Evolutionary conservation across 2,329 filamentous ascomycete genomes (phyloP).

Genomic region (Xylaria digitata): DNA sequence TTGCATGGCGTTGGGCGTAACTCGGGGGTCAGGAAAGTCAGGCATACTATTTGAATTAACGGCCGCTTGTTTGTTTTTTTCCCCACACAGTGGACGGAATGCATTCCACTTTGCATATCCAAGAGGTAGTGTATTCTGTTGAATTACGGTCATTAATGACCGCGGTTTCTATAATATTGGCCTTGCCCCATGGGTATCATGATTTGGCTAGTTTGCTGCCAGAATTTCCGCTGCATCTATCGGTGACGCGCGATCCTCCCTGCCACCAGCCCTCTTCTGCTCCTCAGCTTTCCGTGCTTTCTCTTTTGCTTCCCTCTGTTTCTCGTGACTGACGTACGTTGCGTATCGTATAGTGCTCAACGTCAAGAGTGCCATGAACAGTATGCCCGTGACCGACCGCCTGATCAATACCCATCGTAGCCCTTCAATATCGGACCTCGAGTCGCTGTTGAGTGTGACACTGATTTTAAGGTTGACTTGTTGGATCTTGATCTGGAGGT

Average conservation of each 20-base stretch:
- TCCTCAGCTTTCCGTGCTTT: slow-evolving; percentile 58
- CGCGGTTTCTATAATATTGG: slow-evolving; percentile 29
- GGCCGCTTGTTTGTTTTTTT: neutral
- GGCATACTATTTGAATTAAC: slow-evolving; percentile 36
- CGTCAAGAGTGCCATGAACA: slow-evolving; percentile 73
- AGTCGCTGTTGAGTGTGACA: slow-evolving; percentile 87
- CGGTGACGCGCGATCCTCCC: slow-evolving; percentile 58
- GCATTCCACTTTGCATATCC: slow-evolving; percentile 3
- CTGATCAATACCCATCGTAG: slow-evolving; percentile 85
- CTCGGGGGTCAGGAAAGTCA: slow-evolving; percentile 9
- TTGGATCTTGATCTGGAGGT: slow-evolving; percentile 71
- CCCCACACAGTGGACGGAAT: neutral
- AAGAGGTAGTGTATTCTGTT: slow-evolving; percentile 17
- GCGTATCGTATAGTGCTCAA: slow-evolving; percentile 69
- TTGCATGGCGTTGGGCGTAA: slow-evolving; percentile 39
- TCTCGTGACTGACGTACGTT: slow-evolving; percentile 65
- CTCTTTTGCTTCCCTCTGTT: slow-evolving; percentile 59
- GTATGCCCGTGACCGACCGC: slow-evolving; percentile 71
- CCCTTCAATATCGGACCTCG: slow-evolving; percentile 90
- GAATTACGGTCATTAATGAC: slow-evolving; percentile 8
- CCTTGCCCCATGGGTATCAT: slow-evolving; percentile 45
- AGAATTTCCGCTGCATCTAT: slow-evolving; percentile 68
- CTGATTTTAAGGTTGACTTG: slow-evolving; percentile 97
- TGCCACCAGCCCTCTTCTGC: slow-evolving; percentile 57
- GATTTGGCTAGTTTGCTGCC: slow-evolving; percentile 61